phyloP scores from a whole-genome alignment of 2,329 filamentous ascomycete genomes.

The Allantophomopsis lycopodina region DNA sequence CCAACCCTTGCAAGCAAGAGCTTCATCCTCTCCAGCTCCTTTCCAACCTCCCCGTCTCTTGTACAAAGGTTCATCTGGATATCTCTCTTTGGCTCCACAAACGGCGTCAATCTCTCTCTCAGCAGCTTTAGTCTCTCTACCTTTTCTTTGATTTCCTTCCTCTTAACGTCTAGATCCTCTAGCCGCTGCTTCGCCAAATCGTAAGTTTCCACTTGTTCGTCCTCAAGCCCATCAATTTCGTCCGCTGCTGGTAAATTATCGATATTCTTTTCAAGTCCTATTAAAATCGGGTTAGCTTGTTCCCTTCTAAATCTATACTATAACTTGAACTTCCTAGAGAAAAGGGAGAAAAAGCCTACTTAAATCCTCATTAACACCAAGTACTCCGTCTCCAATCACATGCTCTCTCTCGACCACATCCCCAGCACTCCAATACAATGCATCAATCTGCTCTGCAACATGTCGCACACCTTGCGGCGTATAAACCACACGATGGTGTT shows the following conservation, averaged over 20 bases:
- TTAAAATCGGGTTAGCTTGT: not conserved
- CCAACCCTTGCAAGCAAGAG: conserved; percentile 46
- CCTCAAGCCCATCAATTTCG: too few species aligned
- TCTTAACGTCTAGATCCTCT: conserved; percentile 30
- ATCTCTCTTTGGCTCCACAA: conserved; percentile 24
- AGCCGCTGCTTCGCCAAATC: conserved; percentile 33
- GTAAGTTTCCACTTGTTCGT: conserved; percentile 33
- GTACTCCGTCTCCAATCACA: conserved; percentile 21
- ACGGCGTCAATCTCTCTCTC: conserved; percentile 34
- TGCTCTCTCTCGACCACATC: conserved; percentile 20
- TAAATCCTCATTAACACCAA: conserved; percentile 17
- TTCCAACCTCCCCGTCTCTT: conserved; percentile 48
- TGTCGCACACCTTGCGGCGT: conserved; percentile 55
- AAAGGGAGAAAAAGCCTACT: not conserved
- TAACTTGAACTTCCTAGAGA: too few species aligned
- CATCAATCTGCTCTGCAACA: conserved; percentile 60
- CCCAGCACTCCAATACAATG: conserved; percentile 40
- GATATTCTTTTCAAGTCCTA: conserved; percentile 12
- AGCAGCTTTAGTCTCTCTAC: conserved; percentile 35
- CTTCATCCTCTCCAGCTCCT: conserved; percentile 53
- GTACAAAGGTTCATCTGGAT: conserved; percentile 56
- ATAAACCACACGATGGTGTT: conserved; percentile 53
- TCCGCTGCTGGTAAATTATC: conserved; percentile 11
- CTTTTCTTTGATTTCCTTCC: conserved; percentile 23
- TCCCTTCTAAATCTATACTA: not conserved